Evolutionary conservation across 345 rosid genomes (phyloP).

Genomic region (Hibiscus syriacus): DNA sequence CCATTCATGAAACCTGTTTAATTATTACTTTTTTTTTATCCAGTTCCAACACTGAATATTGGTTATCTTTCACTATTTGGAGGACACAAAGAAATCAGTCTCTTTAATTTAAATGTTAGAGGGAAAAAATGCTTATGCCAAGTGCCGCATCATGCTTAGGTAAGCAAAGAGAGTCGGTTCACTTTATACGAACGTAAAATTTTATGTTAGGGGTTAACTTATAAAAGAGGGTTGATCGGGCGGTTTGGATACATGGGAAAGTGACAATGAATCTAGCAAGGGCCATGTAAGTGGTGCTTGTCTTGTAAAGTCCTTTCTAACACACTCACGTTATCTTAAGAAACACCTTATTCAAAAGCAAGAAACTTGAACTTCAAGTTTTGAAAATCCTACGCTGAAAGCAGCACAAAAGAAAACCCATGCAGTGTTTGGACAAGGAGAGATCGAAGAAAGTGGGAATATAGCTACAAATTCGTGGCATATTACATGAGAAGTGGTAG

Average conservation of each 20-base stretch:
- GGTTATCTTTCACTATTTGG: constrained; percentile 25
- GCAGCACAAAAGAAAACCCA: no score
- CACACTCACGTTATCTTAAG: neutral
- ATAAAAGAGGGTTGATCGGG: no score
- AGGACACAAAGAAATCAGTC: constrained; percentile 1
- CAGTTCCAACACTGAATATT: constrained; percentile 7
- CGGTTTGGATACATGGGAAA: no score
- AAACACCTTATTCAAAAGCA: neutral
- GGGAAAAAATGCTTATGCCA: no score
- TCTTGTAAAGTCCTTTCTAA: neutral
- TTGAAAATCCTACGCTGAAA: no score
- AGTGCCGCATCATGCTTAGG: neutral
- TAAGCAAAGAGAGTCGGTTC: neutral
- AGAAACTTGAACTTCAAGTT: no score
- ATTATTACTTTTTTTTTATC: neutral
- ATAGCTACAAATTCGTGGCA: neutral
- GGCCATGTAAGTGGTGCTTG: no score
- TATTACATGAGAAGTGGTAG: neutral
- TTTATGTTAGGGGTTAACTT: no score
- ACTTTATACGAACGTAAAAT: no score
- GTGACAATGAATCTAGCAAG: no score
- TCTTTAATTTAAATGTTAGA: no score
- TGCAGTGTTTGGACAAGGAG: no score
- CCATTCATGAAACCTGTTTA: neutral
- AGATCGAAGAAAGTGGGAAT: neutral